Conservation (phyloP, 2,329 filamentous ascomycete genomes). For the Fusarium verticillioides region DNA sequence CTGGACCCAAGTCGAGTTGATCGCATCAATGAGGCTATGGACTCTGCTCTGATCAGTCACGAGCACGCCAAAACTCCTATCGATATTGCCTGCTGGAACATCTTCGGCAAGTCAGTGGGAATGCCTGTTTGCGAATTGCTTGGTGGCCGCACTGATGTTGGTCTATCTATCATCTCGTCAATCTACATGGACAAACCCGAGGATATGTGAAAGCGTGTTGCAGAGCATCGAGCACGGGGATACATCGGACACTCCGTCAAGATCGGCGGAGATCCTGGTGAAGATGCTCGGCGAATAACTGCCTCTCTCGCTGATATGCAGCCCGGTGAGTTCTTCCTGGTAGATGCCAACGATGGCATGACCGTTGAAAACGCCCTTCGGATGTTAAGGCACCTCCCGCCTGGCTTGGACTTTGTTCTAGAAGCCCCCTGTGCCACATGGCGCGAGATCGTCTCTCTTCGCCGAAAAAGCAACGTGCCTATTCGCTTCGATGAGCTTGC, state of each 20-base stretch:
- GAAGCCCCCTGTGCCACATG: conserved; percentile 34
- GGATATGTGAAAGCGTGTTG: conserved; percentile 27
- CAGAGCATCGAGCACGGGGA: conserved; percentile 19
- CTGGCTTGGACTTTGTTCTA: conserved; percentile 33
- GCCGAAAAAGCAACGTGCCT: conserved; percentile 17
- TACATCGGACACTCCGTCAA: conserved; percentile 32
- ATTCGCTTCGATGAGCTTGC: conserved; percentile 36
- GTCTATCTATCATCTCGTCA: conserved; percentile 34
- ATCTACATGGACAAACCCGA: conserved; percentile 29
- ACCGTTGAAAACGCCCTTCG: conserved; percentile 31
- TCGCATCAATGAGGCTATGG: conserved; percentile 38
- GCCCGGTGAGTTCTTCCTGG: conserved; percentile 32
- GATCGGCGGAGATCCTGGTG: conserved; percentile 21
- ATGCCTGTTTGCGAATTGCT: conserved; percentile 37
- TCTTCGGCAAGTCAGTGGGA: conserved; percentile 31
- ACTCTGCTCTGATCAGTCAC: conserved; percentile 23
- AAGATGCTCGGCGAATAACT: conserved; percentile 24
- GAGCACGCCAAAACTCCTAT: conserved; percentile 31
- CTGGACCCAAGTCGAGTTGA: conserved; percentile 28
- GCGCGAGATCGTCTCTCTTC: conserved; percentile 26
- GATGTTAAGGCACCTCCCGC: conserved; percentile 30
- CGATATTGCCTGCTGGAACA: conserved; percentile 37
- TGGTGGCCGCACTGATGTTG: conserved; percentile 22
- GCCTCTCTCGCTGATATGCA: conserved; percentile 29
- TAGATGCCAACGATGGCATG: conserved; percentile 33